A percentile compares a stretch with the other conserved stretches of the same genome.
Conservation (phyloP, 805 yeast species). For the Schwanniomyces pseudopolymorphus region DNA sequence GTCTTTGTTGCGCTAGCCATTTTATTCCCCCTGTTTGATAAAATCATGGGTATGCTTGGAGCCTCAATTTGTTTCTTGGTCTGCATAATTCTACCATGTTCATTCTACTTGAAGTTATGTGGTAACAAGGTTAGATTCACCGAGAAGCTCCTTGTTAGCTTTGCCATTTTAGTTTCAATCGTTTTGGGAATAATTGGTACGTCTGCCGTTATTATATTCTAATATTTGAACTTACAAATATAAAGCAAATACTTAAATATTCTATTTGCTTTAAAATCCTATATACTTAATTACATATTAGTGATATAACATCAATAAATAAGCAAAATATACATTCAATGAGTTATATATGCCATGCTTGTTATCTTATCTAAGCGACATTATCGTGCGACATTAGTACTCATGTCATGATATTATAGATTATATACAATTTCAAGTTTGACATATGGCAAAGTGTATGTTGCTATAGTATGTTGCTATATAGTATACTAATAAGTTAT, state of each 20-base stretch:
- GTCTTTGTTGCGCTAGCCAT: slow-evolving; percentile 60
- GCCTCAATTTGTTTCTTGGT: slow-evolving; percentile 76
- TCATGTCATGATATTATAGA: not conserved
- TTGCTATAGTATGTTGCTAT: not conserved
- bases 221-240: not conserved
- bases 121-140: slow-evolving; percentile 36
- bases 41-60: slow-evolving; percentile 78
- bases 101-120: slow-evolving; percentile 66
- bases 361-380: not conserved
- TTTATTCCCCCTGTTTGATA: slow-evolving; percentile 75
- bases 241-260: not conserved
- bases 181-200: slow-evolving; percentile 60
- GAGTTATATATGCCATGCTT: too few relatives aligned
- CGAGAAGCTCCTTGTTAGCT: slow-evolving; percentile 40
- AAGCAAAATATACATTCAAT: too few relatives aligned
- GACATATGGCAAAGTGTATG: too few relatives aligned
- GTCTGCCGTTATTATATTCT: slow-evolving; percentile 38
- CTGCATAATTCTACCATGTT: slow-evolving; percentile 75
- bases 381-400: not conserved
- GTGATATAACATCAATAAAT: too few relatives aligned
- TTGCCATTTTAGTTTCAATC: slow-evolving; percentile 46
- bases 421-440: not conserved
- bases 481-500: not conserved
- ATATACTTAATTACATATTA: too few relatives aligned
- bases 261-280: not conserved